Conservation (phyloP, 176 grass and related monocot genomes). For the Metroxylon sagu region DNA sequence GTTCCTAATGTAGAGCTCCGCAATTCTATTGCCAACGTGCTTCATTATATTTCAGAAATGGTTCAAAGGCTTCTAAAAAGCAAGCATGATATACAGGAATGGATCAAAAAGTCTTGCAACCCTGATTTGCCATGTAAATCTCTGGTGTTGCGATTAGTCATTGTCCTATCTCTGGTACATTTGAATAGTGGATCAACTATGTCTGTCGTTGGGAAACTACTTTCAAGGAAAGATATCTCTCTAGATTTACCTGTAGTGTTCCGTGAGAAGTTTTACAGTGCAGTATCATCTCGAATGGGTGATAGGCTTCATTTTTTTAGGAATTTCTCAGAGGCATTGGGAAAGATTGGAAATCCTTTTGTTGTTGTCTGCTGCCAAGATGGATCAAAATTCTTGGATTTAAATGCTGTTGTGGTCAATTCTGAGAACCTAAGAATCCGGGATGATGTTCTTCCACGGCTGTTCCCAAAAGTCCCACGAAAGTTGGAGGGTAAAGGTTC, state of each 20-base stretch:
- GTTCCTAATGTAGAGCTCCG: neutral
- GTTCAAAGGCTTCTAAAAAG: constrained; percentile 17
- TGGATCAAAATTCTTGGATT: neutral
- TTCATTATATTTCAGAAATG: constrained; percentile 17
- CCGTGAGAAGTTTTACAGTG: constrained; percentile 21
- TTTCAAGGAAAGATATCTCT: neutral
- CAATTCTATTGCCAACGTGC: neutral
- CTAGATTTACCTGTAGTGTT: constrained; percentile 34
- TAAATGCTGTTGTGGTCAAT: constrained; percentile 31
- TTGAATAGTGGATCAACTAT: constrained; percentile 14
- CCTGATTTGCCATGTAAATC: neutral
- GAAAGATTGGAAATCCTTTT: constrained; percentile 35
- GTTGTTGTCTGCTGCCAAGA: constrained; percentile 38
- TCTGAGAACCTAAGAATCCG: constrained; percentile 25
- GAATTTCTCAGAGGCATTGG: constrained; percentile 48
- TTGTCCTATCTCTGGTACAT: constrained; percentile 31
- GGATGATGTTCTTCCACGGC: constrained; percentile 21
- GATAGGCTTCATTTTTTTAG: constrained; percentile 1
- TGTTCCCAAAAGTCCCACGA: constrained; percentile 24
- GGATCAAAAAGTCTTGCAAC: constrained; percentile 24
- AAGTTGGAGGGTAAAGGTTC: constrained; percentile 1
- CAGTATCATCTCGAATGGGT: neutral
- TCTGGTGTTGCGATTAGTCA: constrained; percentile 43
- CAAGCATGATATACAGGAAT: constrained; percentile 8
- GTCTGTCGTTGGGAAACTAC: constrained; percentile 25